Conservation (phyloP, 345 rosid species). For the Leavenworthia alabamica region DNA sequence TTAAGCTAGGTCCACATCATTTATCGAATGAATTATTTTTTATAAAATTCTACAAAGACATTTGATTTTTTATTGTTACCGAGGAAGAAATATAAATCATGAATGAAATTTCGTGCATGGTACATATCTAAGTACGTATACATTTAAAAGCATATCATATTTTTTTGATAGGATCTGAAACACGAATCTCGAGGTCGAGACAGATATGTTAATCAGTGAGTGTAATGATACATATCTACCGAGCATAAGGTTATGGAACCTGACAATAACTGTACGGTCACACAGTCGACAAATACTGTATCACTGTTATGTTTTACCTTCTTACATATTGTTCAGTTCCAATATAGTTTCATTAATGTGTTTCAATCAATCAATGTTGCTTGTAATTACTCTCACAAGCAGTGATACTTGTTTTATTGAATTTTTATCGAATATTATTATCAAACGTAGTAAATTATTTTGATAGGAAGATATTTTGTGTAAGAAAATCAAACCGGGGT, state of each 20-base stretch:
- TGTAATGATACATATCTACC: constrained; percentile 20
- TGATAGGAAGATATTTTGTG: constrained; percentile 17
- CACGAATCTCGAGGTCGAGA: constrained; percentile 28
- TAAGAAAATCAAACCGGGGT: constrained; percentile 24
- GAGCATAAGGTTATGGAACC: constrained; percentile 30
- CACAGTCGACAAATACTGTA: constrained; percentile 21
- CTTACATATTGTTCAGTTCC: constrained; percentile 22
- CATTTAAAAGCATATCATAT: constrained; percentile 20
- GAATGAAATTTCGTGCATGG: constrained; percentile 28
- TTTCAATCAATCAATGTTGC: constrained; percentile 14
- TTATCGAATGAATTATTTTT: not conserved
- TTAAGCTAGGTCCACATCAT: constrained; percentile 4
- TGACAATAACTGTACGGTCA: constrained; percentile 28
- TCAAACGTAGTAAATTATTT: constrained; percentile 1
- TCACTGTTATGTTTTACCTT: constrained; percentile 5
- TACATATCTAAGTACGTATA: constrained; percentile 17
- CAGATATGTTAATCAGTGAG: constrained; percentile 19
- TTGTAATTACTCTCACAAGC: not conserved
- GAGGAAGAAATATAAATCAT: constrained; percentile 1
- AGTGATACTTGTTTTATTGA: not conserved
- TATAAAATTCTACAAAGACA: not conserved
- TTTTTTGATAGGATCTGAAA: constrained; percentile 19
- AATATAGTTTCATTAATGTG: constrained; percentile 1
- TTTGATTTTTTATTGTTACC: too few species aligned
- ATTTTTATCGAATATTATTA: not conserved